phyloP scores from a whole-genome alignment of 495 filamentous ascomycete species.

The Hypoxylon fragiforme region DNA sequence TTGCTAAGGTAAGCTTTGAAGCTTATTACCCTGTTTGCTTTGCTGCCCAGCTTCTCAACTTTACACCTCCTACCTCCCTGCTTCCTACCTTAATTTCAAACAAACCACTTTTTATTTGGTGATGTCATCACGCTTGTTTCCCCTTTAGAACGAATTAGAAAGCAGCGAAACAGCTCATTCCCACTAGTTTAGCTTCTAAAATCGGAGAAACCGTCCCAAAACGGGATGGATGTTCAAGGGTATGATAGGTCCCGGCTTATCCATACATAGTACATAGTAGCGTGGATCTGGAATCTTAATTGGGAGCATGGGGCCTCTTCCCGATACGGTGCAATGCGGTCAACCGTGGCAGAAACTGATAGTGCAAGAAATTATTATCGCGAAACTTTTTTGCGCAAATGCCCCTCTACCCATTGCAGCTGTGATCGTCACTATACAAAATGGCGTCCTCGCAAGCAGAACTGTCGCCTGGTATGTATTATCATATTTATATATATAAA shows the following conservation, averaged over 20 bases:
- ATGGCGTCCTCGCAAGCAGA: slow-evolving; percentile 29
- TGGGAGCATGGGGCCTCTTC: neutral
- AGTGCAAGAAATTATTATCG: slow-evolving; percentile 21
- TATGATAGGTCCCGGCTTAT: no score
- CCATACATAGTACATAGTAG: no score
- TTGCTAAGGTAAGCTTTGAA: neutral
- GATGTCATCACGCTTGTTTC: slow-evolving; percentile 24
- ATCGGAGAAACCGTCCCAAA: neutral
- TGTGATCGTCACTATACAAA: slow-evolving; percentile 5
- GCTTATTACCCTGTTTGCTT: neutral
- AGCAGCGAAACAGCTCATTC: neutral
- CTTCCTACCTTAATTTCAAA: slow-evolving; percentile 15
- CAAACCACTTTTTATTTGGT: slow-evolving; percentile 15
- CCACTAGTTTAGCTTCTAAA: neutral
- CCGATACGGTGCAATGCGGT: slow-evolving; percentile 22
- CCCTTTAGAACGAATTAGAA: no score
- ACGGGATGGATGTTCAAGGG: slow-evolving; percentile 7
- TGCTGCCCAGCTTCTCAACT: neutral
- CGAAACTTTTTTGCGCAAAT: slow-evolving; percentile 15
- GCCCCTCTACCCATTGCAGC: slow-evolving; percentile 32
- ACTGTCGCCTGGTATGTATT: slow-evolving; percentile 31
- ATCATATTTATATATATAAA: no score
- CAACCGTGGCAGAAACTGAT: slow-evolving; percentile 28
- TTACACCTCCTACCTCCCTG: neutral
- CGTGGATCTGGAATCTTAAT: slow-evolving; percentile 9